Conservation (phyloP, 2,329 filamentous ascomycete genomes). For the Colletotrichum sp. region DNA sequence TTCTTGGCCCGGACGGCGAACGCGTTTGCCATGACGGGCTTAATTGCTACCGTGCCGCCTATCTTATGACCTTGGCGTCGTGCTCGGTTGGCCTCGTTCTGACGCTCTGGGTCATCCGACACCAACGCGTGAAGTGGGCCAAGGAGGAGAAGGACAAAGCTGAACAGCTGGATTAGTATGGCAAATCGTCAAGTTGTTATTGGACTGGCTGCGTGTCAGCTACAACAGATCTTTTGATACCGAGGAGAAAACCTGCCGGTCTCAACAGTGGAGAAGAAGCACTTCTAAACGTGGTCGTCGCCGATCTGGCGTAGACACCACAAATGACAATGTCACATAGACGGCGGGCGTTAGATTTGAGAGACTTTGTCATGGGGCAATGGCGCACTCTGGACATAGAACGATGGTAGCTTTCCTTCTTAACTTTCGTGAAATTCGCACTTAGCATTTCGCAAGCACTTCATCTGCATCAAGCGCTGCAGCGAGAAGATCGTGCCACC, state of each 20-base stretch:
- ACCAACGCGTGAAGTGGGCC: conserved; percentile 52
- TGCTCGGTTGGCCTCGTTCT: conserved; percentile 73
- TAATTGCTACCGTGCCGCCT: conserved; percentile 81
- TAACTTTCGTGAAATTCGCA: background rate
- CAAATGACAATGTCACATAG: background rate
- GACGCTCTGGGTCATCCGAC: conserved; percentile 72
- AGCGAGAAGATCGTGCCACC: background rate
- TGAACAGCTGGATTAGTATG: conserved; percentile 40
- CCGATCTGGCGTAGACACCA: background rate
- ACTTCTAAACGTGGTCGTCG: background rate
- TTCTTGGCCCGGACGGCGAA: conserved; percentile 71
- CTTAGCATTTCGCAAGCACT: background rate
- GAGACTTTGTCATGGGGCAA: background rate
- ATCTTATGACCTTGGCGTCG: conserved; percentile 76
- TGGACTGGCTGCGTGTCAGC: background rate
- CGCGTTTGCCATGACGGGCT: conserved; percentile 79
- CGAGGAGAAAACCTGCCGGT: background rate
- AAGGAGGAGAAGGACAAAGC: conserved; percentile 40
- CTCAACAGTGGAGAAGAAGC: background rate
- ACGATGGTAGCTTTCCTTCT: background rate
- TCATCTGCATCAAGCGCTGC: background rate
- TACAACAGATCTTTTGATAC: background rate
- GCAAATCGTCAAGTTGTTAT: background rate
- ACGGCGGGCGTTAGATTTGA: background rate
- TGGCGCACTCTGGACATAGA: background rate